phyloP scores from a whole-genome alignment of 2,329 filamentous ascomycete species.

The Talaromyces sp. region DNA sequence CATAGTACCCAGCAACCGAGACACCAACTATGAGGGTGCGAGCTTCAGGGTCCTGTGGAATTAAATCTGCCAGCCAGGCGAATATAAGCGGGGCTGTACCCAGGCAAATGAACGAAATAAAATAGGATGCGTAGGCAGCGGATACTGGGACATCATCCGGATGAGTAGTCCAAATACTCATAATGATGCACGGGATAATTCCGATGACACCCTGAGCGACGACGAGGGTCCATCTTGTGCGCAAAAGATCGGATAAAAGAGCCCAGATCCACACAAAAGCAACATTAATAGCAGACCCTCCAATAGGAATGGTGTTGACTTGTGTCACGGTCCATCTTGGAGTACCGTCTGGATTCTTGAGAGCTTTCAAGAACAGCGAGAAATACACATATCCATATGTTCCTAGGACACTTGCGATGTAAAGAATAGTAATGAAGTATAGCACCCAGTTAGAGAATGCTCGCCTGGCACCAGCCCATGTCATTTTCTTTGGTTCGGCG shows the following conservation, averaged over 20 bases:
- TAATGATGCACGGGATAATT: slow-evolving; percentile 53
- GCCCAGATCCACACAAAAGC: slow-evolving; percentile 60
- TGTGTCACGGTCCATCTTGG: slow-evolving; percentile 47
- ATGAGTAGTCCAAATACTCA: slow-evolving; percentile 57
- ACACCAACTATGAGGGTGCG: slow-evolving; percentile 54
- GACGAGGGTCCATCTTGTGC: slow-evolving; percentile 56
- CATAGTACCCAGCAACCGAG: slow-evolving; percentile 54
- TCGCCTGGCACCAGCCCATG: slow-evolving; percentile 48
- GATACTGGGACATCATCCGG: slow-evolving; percentile 47
- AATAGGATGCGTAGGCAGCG: slow-evolving; percentile 56
- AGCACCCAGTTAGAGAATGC: slow-evolving; percentile 50
- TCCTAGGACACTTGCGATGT: slow-evolving; percentile 50
- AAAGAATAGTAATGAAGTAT: slow-evolving; percentile 51
- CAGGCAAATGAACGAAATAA: slow-evolving; percentile 52
- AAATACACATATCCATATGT: slow-evolving; percentile 48
- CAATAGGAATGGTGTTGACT: slow-evolving; percentile 55
- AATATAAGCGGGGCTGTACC: slow-evolving; percentile 58
- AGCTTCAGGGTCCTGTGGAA: slow-evolving; percentile 54
- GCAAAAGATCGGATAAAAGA: slow-evolving; percentile 53
- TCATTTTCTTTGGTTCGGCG: slow-evolving; percentile 51
- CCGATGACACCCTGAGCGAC: slow-evolving; percentile 53
- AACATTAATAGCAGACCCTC: slow-evolving; percentile 53
- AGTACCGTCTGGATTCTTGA: slow-evolving; percentile 42
- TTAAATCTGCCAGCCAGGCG: slow-evolving; percentile 56
- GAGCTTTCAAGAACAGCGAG: slow-evolving; percentile 26